Percentiles rank a stretch among this genome's conserved stretches.
These are phyloP conservation scores for Malus hybrid DNA, from an alignment of 331 rosid species.

Conservation along the genomic window DNA sequence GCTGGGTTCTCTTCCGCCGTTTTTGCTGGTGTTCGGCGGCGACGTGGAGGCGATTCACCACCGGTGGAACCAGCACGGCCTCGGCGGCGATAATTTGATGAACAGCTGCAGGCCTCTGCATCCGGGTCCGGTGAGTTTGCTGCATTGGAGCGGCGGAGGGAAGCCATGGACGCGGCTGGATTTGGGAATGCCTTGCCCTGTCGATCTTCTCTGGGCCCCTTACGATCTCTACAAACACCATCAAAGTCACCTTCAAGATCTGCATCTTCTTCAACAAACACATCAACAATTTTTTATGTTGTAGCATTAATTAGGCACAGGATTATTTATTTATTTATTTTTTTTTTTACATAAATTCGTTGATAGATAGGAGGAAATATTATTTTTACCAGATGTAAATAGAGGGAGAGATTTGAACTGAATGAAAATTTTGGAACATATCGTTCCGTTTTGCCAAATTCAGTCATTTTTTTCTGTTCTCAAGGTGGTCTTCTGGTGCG, in stretches of 20 bases:
- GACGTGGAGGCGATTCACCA: slow-evolving; percentile 65
- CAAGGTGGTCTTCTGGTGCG: too few relatives aligned
- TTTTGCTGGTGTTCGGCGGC: slow-evolving; percentile 76
- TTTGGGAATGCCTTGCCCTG: slow-evolving; percentile 52
- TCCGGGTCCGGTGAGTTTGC: slow-evolving; percentile 78
- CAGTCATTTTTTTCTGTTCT: too few relatives aligned
- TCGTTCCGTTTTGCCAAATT: background rate
- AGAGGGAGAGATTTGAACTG: background rate
- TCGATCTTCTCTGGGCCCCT: slow-evolving; percentile 68
- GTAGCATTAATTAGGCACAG: background rate
- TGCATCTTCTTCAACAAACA: too few relatives aligned
- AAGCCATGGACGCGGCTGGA: slow-evolving; percentile 89
- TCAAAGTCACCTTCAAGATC: slow-evolving; percentile 4
- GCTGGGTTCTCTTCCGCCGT: slow-evolving; percentile 86
- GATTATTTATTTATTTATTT: background rate
- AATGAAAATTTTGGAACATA: background rate
- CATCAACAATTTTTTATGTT: background rate
- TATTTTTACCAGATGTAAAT: background rate
- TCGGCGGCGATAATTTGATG: slow-evolving; percentile 52
- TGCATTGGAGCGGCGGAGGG: slow-evolving; percentile 99
- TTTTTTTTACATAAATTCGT: background rate
- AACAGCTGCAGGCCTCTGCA: slow-evolving; percentile 72
- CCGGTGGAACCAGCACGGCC: slow-evolving; percentile 48
- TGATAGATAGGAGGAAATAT: background rate
- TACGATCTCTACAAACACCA: slow-evolving; percentile 59